Base-by-base conservation (phyloP, 1,284 basidiomycete species). In the Trichosporon sp. region DNA sequence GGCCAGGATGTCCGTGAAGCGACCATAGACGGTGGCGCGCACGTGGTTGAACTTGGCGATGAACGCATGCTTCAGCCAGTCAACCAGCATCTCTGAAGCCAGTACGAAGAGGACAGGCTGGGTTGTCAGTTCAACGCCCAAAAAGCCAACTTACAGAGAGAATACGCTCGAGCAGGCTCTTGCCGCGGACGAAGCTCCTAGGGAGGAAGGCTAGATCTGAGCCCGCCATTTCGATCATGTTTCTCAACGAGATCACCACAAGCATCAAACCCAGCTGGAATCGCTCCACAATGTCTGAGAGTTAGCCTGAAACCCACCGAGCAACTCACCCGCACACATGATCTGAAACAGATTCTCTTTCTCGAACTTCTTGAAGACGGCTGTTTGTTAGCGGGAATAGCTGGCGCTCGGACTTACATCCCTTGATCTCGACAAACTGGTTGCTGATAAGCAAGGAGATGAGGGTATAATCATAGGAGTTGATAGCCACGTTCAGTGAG, bases 301-400 rank as follows among this genome's bases (percentile, higher is more conserved):
- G 58, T 72, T 8, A 72, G 68, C 62, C 32, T 2, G 1, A 25
- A 15, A 8, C 1, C 4, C 18, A 1, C 3, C 11, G 8, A 8
- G 4, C n/a, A 51, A 75, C 85, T 68, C 73, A 93, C 92, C 92
- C 73, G 95, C 95, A 78, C 95, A 98, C 68, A 95, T 97, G 73
- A 99, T 95, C 81, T 99, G 97, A 80, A 99, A 98, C n/a, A 99
- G 87, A 78, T 93, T 98, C 78, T 99, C 97, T 82, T 98, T 99
- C 81, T 99, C 97, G 76, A 99, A 99, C 81, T 93, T 98, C 84
- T 99, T 99, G 88, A 99, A 99, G 0, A 99, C 97, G 76, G 85
- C 83, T 84, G 68, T 1, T 23, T 23, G 62, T 72, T 64, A 73
- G 72, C 12, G 6, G 21, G 13, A 5, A 2, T n/a, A 32, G n/a